Percentiles rank a stretch among this genome's conserved stretches.
These are phyloP conservation scores for Cynara cardunculus DNA, from an alignment of 129 eudicot genomes.

Conservation along the genomic window DNA sequence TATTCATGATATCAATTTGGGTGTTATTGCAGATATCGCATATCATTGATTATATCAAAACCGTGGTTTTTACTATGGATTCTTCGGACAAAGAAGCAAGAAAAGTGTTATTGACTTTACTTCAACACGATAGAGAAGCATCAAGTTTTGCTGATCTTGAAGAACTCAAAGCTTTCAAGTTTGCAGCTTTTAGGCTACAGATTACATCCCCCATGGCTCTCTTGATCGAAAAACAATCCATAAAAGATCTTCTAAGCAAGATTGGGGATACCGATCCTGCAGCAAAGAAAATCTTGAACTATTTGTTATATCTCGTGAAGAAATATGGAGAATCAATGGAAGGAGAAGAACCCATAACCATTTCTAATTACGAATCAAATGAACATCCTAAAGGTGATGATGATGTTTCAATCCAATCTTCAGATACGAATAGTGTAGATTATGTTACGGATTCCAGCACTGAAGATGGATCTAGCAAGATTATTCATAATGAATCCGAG, in stretches of 20 bases:
- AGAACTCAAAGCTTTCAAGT: slow-evolving; percentile 34
- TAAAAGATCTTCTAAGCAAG: slow-evolving; percentile 28
- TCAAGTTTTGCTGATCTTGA: slow-evolving; percentile 18
- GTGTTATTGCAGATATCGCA: slow-evolving; percentile 25
- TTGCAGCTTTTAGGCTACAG: slow-evolving; percentile 34
- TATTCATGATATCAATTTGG: neutral
- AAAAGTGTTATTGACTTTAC: slow-evolving; percentile 24
- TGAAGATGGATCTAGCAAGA: slow-evolving; percentile 11
- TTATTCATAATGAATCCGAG: neutral
- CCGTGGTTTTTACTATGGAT: slow-evolving; percentile 21
- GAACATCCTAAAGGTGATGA: neutral
- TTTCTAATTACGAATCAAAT: neutral
- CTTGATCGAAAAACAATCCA: slow-evolving; percentile 35
- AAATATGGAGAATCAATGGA: slow-evolving; percentile 29
- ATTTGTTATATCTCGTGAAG: slow-evolving; percentile 33
- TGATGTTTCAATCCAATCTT: slow-evolving; percentile 25
- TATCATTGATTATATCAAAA: slow-evolving; percentile 22
- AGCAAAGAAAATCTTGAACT: slow-evolving; percentile 30
- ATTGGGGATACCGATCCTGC: slow-evolving; percentile 16
- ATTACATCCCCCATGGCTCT: slow-evolving; percentile 37
- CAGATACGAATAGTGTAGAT: neutral
- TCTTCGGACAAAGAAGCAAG: slow-evolving; percentile 41
- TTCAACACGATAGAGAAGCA: slow-evolving; percentile 29
- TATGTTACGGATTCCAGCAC: neutral
- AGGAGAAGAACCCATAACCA: slow-evolving; percentile 3